Evolutionary conservation across 768 basidiomycete genomes (phyloP).

Genomic region (Rubroboletus pulcherrimus): DNA sequence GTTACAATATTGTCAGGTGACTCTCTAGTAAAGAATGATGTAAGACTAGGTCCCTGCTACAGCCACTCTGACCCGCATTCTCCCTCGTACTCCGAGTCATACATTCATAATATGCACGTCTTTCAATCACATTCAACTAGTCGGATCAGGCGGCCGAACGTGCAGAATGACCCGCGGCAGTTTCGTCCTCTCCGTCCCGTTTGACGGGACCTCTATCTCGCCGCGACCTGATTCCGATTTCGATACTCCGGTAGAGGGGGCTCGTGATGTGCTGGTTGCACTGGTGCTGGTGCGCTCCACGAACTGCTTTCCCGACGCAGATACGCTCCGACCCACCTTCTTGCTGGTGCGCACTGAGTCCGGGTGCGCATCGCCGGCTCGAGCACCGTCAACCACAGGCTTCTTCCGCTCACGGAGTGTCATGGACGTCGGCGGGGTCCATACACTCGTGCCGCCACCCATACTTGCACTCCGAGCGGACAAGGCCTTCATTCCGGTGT

Average conservation of each 20-base stretch:
- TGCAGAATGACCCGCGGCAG: conserved; percentile 54
- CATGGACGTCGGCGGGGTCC: conserved; percentile 38
- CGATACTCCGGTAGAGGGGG: background rate
- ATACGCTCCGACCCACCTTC: conserved; percentile 1
- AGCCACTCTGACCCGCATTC: no score
- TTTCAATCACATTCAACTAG: background rate
- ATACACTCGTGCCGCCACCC: background rate
- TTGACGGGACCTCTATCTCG: background rate
- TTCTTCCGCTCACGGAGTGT: conserved; percentile 50
- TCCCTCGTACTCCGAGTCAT: no score
- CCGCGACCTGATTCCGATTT: background rate
- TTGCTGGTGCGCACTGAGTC: background rate
- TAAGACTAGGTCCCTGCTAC: no score
- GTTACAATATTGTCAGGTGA: no score
- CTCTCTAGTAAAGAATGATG: no score
- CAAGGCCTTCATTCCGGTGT: conserved; percentile 2
- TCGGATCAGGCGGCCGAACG: conserved; percentile 40
- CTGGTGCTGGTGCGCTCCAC: background rate
- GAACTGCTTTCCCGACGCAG: background rate
- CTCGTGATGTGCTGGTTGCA: background rate
- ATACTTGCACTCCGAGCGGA: background rate
- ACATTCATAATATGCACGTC: background rate
- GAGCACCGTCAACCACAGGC: background rate
- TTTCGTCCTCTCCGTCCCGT: conserved; percentile 38
- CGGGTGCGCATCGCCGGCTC: background rate